Base-by-base conservation (phyloP, 1,139 yeast genomes). In the Ogataea hybrid region DNA sequence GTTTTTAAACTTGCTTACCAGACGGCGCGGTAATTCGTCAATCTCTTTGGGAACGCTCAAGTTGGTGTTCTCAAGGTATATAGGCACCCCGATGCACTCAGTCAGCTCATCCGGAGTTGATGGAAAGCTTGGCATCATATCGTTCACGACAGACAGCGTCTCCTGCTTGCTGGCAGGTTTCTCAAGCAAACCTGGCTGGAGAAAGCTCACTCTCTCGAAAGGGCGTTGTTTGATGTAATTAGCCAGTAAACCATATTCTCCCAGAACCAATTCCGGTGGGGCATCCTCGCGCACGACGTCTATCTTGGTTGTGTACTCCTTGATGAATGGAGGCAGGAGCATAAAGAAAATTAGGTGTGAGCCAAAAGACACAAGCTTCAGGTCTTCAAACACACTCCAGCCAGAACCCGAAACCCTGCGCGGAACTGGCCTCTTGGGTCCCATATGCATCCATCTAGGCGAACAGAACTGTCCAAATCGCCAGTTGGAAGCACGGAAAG, bases 321-420 rank as follows among this genome's bases (percentile, higher is more conserved):
- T 50, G 17, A 57, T 48, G 10, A 55, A 34, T 4, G 59, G 56
- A 16, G 62, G 62, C 12, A 58, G 35, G 3, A 58, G 32, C 52
- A 57, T 46, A 31, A 57, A 57, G 43, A 58, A 58, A 6, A 58
- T 53, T 37, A 57, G 38, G 44, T 58, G 61, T 6, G 62, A 58
- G 3, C 61, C 51, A 44, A 55, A 58, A 6, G 62, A 58, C 17
- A 54, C 47, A 5, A 57, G 37, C 35, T 56, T 56, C 15, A 58
- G 32, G 35, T 57, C 61, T 29, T 57, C 60, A 33, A 47, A 52
- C 8, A 49, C 53, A n/a, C 51, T 48, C 60, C 61, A 57, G 25
- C 45, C 50, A 27, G 32, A 14, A 7, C 32, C 27, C 3, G 40
- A 28, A 10, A 16, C 30, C 14, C 15, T 25, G 18, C 39, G 37